Evolutionary conservation across 2,329 filamentous ascomycete genomes (phyloP).

Genomic region (Neopestalotiopsis sp.): DNA sequence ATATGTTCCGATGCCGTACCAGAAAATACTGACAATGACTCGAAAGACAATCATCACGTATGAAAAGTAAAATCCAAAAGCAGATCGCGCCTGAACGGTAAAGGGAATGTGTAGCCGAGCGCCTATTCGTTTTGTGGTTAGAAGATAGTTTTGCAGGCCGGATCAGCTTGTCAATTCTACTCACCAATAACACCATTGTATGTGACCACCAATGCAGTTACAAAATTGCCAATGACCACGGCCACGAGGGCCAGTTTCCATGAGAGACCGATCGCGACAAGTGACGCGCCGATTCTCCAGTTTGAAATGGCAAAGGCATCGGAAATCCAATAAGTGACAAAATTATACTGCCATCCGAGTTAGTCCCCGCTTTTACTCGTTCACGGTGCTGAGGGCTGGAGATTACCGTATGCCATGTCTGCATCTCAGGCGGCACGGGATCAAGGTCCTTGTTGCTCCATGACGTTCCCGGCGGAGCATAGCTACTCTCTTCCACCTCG

Average conservation of each 20-base stretch:
- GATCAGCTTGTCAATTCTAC: neutral
- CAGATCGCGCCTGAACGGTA: slow-evolving; percentile 32
- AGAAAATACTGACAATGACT: slow-evolving; percentile 40
- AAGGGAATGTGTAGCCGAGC: slow-evolving; percentile 34
- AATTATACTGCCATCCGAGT: slow-evolving; percentile 12
- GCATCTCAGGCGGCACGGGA: slow-evolving; percentile 17
- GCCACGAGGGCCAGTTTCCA: slow-evolving; percentile 27
- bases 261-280: slow-evolving; percentile 27
- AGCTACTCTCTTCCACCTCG: slow-evolving; percentile 23
- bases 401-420: slow-evolving; percentile 17
- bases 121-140: slow-evolving; percentile 6
- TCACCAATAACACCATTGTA: slow-evolving; percentile 29
- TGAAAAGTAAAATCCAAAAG: slow-evolving; percentile 34
- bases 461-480: slow-evolving; percentile 19
- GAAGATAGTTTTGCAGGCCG: neutral
- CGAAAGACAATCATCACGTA: slow-evolving; percentile 33
- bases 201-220: slow-evolving; percentile 27
- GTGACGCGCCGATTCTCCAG: slow-evolving; percentile 26
- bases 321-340: slow-evolving; percentile 28
- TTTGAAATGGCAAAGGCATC: slow-evolving; percentile 27
- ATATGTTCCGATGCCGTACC: slow-evolving; percentile 38
- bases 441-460: slow-evolving; percentile 23
- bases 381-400: too few species aligned
- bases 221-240: slow-evolving; percentile 26
- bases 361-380: neutral